Evolutionary conservation across 805 yeast species (phyloP).

Genomic region (Nakazawaea sp.): DNA sequence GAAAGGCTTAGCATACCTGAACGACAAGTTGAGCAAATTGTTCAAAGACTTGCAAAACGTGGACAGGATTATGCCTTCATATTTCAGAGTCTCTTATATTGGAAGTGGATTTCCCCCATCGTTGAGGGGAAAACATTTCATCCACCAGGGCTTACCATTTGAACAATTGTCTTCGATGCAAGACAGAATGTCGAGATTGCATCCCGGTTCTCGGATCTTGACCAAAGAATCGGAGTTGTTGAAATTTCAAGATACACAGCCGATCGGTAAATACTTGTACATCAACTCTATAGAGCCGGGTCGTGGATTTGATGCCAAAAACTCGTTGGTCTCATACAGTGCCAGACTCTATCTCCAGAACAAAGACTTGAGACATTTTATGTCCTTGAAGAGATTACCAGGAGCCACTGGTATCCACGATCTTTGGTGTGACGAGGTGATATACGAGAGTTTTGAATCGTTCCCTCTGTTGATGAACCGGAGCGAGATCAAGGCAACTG

Average conservation of each 20-base stretch:
- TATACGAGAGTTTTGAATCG: slow-evolving; percentile 64
- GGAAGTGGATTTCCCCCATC: slow-evolving; percentile 83
- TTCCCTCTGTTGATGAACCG: slow-evolving; percentile 89
- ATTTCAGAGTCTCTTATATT: slow-evolving; percentile 70
- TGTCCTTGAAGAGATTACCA: slow-evolving; percentile 63
- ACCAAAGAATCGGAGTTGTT: slow-evolving; percentile 48
- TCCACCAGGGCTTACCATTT: slow-evolving; percentile 81
- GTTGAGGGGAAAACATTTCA: slow-evolving; percentile 67
- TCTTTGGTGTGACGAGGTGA: slow-evolving; percentile 84
- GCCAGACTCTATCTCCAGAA: slow-evolving; percentile 71
- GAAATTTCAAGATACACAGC: slow-evolving; percentile 39
- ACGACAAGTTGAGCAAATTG: slow-evolving; percentile 59
- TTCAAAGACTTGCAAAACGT: slow-evolving; percentile 60
- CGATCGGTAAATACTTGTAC: slow-evolving; percentile 68
- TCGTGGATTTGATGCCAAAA: slow-evolving; percentile 40
- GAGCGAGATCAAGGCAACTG: slow-evolving; percentile 53
- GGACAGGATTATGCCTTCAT: slow-evolving; percentile 71
- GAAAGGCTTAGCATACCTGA: slow-evolving; percentile 65
- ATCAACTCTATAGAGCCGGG: slow-evolving; percentile 70
- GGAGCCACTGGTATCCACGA: slow-evolving; percentile 67
- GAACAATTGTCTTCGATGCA: slow-evolving; percentile 83
- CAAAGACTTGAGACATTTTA: slow-evolving; percentile 63
- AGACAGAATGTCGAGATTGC: slow-evolving; percentile 62
- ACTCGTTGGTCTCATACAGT: slow-evolving; percentile 45
- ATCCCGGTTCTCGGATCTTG: slow-evolving; percentile 77